Base-by-base conservation (phyloP, 2,329 filamentous ascomycete species). In the Penicillium rolfsii region DNA sequence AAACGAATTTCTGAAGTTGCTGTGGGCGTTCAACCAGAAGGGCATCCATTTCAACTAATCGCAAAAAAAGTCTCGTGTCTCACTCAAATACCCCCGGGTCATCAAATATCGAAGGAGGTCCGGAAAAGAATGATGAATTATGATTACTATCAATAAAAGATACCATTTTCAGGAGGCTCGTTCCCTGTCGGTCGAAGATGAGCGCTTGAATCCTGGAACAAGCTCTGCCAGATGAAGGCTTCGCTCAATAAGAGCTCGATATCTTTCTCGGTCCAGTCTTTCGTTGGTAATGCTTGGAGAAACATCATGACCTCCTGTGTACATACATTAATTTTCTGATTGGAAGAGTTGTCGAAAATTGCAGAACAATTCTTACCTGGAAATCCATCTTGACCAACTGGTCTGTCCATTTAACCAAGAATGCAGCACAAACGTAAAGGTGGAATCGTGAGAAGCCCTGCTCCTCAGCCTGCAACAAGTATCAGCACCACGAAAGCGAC, bases 301-400 rank as follows among this genome's bases (percentile, higher is more conserved):
- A 99, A 99, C 94, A 99, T 99, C 93, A 99, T 97, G 61, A 97
- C 89, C 77, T 97, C 94, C 80, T 98, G 85, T 24, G 85, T n/a
- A 26, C 24, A 28, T n/a, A 53, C 11, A 55, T 72, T 59, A 72
- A 63, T 38, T 38, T 61, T 58, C 16, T 30, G 16, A 19, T n/a
- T 19, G 1, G 16, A 24, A 26, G 19, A 4, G 6, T 35, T 35
- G 33, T 35, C 11, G 19, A 6, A 30, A 24, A 14, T 45, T 35
- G 19, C 11, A 36, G 6, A 30, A 43, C 52, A 16, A 33, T 43
- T 61, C 72, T n/a, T 70, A 81, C 80, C 74, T 83, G 87, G 67
- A 98, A 98, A 76, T 99, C 95, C 94, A 98, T 98, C 76, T 93
- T 95, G 63, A 94, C 85, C 49, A 99, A 84, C 75, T 96, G 92